phyloP scores from a whole-genome alignment of 441 rosid genomes.

The Corymbia calophylla region DNA sequence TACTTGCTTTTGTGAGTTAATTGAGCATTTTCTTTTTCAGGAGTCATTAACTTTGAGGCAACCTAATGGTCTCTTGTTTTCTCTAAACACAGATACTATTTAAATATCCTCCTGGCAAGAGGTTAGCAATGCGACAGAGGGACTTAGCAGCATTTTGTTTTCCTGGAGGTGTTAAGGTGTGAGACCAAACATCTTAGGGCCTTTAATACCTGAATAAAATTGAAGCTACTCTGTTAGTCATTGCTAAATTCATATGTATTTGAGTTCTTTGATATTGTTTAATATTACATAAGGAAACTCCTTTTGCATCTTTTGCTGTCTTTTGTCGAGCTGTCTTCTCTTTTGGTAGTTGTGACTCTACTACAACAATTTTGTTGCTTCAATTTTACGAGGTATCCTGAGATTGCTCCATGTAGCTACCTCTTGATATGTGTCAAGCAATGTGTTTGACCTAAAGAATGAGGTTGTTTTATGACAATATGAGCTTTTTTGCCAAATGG shows the following conservation, averaged over 20 bases:
- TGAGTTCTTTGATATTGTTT: neutral
- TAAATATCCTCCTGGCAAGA: conserved; percentile 90
- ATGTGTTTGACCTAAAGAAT: neutral
- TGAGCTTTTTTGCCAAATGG: neutral
- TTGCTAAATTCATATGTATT: neutral
- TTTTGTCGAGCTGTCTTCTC: neutral
- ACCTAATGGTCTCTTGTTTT: neutral
- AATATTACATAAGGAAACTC: neutral
- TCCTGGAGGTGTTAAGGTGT: conserved; percentile 93
- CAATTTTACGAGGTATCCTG: neutral
- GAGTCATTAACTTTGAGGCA: neutral
- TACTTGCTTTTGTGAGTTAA: neutral
- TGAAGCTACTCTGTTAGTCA: neutral
- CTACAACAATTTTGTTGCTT: neutral
- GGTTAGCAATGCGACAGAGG: conserved; percentile 63
- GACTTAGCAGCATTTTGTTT: conserved; percentile 93
- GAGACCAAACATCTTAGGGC: neutral
- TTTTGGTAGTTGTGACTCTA: neutral
- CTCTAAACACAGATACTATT: conserved; percentile 57
- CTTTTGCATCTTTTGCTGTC: neutral
- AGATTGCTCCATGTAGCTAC: neutral
- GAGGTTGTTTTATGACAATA: neutral
- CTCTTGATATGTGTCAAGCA: neutral
- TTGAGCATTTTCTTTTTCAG: neutral
- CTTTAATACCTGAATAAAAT: neutral